phyloP scores from a whole-genome alignment of 2,329 filamentous ascomycete genomes.

The Penicillium sp. region DNA sequence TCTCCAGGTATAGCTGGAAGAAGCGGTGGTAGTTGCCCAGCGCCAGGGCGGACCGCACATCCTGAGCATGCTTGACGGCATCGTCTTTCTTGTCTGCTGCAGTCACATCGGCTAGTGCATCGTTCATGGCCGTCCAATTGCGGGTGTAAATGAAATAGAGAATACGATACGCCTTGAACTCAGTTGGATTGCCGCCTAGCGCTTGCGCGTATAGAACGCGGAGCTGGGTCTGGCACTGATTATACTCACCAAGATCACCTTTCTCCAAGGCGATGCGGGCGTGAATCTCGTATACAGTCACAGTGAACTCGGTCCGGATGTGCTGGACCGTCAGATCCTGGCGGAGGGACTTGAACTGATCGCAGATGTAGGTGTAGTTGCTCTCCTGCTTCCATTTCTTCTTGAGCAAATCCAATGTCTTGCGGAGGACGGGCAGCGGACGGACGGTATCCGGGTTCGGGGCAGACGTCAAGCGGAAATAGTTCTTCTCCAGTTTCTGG shows the following conservation, averaged over 20 bases:
- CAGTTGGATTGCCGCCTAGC: conserved; percentile 84
- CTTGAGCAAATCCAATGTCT: conserved; percentile 86
- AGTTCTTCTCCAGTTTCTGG: conserved; percentile 85
- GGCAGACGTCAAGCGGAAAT: conserved; percentile 88
- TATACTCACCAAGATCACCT: conserved; percentile 99
- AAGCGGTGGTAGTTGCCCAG: conserved; percentile 97
- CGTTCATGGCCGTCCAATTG: conserved; percentile 97
- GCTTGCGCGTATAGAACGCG: conserved; percentile 87
- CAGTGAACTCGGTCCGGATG: conserved; percentile 95
- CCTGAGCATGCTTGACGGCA: conserved; percentile 86
- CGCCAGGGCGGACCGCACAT: conserved; percentile 87
- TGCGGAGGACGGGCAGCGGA: conserved; percentile 75
- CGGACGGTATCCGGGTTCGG: conserved; percentile 89
- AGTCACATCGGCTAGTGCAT: conserved; percentile 98
- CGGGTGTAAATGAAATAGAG: conserved; percentile 99
- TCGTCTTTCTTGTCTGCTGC: conserved; percentile 87
- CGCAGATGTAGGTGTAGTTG: conserved; percentile 97
- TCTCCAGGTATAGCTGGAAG: conserved; percentile 92
- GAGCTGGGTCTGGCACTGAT: conserved; percentile 98
- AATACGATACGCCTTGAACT: conserved; percentile 99
- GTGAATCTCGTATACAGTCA: conserved; percentile 95
- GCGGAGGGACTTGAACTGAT: conserved; percentile 97
- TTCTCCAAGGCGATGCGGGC: conserved; percentile 97
- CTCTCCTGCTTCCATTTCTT: conserved; percentile 92
- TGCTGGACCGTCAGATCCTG: conserved; percentile 98